phyloP scores from a whole-genome alignment of 192 early-diverging fungal species.

The Rhizophagus prolifer region DNA sequence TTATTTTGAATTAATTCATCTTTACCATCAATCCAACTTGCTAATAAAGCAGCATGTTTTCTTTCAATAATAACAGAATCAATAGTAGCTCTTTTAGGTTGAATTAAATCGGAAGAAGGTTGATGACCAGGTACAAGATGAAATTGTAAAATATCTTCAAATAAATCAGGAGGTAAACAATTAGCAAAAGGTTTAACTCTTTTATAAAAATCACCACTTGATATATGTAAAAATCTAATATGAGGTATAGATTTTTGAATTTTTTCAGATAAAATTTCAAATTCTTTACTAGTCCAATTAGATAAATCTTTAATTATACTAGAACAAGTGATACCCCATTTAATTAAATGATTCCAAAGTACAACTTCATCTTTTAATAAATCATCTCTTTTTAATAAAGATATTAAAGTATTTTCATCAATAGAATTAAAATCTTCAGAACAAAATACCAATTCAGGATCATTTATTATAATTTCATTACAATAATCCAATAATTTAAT shows the following conservation, averaged over 20 bases:
- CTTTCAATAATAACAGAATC: constrained; percentile 13
- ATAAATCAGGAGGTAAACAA: constrained; percentile 8
- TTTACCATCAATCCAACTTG: constrained; percentile 23
- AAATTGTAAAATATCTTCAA: constrained; percentile 18
- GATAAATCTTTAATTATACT: background rate
- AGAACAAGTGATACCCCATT: constrained; percentile 12
- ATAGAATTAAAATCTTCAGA: constrained; percentile 2
- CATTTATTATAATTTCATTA: background rate
- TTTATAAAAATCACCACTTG: constrained; percentile 17
- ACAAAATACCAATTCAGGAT: constrained; percentile 11
- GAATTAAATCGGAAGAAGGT: background rate
- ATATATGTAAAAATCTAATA: constrained; percentile 21
- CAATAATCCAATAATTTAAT: constrained; percentile 18
- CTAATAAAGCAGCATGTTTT: constrained; percentile 17
- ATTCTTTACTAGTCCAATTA: constrained; percentile 8
- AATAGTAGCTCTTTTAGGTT: background rate
- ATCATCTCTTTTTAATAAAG: constrained; percentile 25
- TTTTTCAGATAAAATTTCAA: background rate
- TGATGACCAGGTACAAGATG: constrained; percentile 4
- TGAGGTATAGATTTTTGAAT: background rate
- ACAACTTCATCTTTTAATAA: background rate
- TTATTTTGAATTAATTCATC: background rate
- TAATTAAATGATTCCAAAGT: constrained; percentile 20
- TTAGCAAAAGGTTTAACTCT: constrained; percentile 13
- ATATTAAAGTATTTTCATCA: constrained; percentile 3